These are phyloP conservation scores for Ceratobasidium papillatum DNA, from an alignment of 1,284 basidiomycete species.

Conservation along the genomic window DNA sequence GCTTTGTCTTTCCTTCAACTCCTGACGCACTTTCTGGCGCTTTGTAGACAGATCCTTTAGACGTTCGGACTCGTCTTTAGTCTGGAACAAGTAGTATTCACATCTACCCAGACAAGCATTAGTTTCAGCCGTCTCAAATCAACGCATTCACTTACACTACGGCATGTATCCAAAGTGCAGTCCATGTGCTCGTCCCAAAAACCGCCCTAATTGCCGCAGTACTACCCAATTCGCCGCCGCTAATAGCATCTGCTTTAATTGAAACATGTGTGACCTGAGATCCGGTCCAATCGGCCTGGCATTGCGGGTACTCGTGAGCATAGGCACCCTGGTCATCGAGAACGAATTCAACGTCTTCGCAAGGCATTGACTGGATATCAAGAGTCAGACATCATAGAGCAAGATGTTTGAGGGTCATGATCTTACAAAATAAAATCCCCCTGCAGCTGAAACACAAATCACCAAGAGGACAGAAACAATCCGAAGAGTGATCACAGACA, in stretches of 20 bases:
- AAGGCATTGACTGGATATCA: neutral
- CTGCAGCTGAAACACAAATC: neutral
- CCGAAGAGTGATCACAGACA: neutral
- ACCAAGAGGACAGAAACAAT: neutral
- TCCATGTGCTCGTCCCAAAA: constrained; percentile 14
- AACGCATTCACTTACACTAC: neutral
- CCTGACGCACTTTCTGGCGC: neutral
- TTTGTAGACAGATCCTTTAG: neutral
- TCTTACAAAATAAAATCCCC: neutral
- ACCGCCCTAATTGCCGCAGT: neutral
- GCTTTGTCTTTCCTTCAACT: neutral
- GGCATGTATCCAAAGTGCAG: neutral
- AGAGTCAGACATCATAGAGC: neutral
- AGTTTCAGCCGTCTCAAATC: neutral
- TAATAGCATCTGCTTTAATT: neutral
- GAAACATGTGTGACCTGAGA: constrained; percentile 5
- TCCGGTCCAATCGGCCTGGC: neutral
- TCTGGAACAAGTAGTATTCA: constrained; percentile 12
- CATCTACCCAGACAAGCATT: neutral
- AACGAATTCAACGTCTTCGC: neutral
- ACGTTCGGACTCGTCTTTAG: constrained; percentile 1
- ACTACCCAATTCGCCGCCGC: neutral
- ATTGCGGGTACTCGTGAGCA: constrained; percentile 3
- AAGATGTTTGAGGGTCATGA: neutral
- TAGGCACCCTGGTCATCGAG: neutral